Conservation (phyloP, 768 basidiomycete genomes). For the Rhodotorula paludigena region DNA sequence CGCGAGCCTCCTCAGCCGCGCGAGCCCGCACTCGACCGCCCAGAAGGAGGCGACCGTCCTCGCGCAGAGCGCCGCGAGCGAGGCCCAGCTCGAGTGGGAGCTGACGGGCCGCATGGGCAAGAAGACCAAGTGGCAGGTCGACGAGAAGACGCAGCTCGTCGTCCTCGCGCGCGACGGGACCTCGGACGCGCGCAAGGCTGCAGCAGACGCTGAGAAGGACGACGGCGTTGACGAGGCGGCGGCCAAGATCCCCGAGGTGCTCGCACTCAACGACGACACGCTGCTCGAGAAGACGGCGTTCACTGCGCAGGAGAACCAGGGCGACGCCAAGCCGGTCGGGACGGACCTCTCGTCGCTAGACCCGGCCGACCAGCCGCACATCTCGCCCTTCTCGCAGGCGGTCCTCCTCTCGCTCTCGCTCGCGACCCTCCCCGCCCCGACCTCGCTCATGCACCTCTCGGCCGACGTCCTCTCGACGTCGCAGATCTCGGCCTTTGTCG, state of each 20-base stretch:
- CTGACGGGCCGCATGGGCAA: slow-evolving; percentile 88
- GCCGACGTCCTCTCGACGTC: slow-evolving; percentile 81
- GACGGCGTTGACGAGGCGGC: slow-evolving; percentile 6
- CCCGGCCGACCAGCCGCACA: slow-evolving; percentile 73
- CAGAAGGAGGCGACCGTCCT: slow-evolving; percentile 71
- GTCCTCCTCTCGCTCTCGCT: slow-evolving; percentile 86
- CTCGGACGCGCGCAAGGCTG: slow-evolving; percentile 33
- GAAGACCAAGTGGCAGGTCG: slow-evolving; percentile 86
- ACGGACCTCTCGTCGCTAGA: slow-evolving; percentile 52
- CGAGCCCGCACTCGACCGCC: slow-evolving; percentile 49
- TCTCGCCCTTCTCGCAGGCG: slow-evolving; percentile 90
- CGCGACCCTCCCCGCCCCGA: slow-evolving; percentile 42
- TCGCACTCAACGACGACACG: slow-evolving; percentile 89
- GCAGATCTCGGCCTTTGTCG: slow-evolving; percentile 87
- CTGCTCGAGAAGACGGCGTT: slow-evolving; percentile 89
- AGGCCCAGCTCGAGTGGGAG: slow-evolving; percentile 77
- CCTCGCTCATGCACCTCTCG: slow-evolving; percentile 78
- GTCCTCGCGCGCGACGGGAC: slow-evolving; percentile 80
- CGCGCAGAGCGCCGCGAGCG: slow-evolving; percentile 71
- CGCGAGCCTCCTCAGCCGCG: slow-evolving; percentile 57
- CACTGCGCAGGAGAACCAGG: slow-evolving; percentile 57
- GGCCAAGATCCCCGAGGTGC: slow-evolving; percentile 62
- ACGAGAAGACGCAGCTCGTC: slow-evolving; percentile 80
- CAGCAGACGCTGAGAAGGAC: slow-evolving; percentile 7
- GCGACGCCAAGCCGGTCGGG: slow-evolving; percentile 12